These are phyloP conservation scores for Calonectria pteridis DNA, from an alignment of 2,329 filamentous ascomycete species.

Conservation along the genomic window DNA sequence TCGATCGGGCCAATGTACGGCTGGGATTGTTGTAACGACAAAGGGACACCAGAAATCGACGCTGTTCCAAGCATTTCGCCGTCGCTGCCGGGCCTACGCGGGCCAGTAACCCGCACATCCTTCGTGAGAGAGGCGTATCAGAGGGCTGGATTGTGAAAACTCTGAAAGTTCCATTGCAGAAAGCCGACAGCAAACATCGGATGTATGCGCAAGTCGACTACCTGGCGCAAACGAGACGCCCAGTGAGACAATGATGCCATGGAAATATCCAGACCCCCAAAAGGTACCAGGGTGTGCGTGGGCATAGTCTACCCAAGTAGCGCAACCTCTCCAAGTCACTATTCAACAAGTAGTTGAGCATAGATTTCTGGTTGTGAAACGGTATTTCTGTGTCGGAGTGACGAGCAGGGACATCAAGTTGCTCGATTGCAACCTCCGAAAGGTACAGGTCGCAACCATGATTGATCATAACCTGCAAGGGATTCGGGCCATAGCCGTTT, in stretches of 20 bases:
- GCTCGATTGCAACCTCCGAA: background rate
- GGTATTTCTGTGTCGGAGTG: background rate
- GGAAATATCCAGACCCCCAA: conserved; percentile 16
- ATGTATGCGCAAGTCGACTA: background rate
- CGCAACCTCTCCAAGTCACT: conserved; percentile 34
- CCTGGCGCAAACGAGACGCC: conserved; percentile 27
- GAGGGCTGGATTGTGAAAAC: background rate
- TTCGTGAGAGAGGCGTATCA: background rate
- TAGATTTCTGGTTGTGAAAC: conserved; percentile 34
- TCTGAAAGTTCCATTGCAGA: background rate
- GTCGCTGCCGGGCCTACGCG: background rate
- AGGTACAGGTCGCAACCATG: background rate
- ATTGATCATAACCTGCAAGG: background rate
- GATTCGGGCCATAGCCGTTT: background rate
- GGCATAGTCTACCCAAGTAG: conserved; percentile 20
- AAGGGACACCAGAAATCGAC: background rate
- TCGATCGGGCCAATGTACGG: background rate
- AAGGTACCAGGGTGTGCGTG: conserved; percentile 20
- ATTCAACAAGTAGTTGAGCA: conserved; percentile 33
- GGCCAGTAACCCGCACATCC: background rate
- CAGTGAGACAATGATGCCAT: conserved; percentile 37
- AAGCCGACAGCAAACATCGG: conserved; percentile 27
- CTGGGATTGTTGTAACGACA: background rate
- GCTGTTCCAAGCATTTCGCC: background rate
- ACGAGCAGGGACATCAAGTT: conserved; percentile 12